Conservation (phyloP, 352 stramenopile genomes). For the Thalassiosira mediterranea region DNA sequence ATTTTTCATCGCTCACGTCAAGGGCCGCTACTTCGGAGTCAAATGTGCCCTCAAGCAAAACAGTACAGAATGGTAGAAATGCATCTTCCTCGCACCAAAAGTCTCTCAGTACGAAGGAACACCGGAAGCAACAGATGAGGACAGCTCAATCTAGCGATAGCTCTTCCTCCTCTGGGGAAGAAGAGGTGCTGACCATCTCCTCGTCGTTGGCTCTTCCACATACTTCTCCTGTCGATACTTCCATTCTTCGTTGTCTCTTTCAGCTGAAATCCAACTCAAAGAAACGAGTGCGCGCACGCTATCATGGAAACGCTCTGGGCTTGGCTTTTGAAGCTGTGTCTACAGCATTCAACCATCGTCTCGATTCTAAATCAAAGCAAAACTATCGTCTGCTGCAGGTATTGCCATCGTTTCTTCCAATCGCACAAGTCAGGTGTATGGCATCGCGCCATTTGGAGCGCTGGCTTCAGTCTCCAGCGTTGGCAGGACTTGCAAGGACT, state of each 20-base stretch:
- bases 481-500: constrained; percentile 59
- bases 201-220: background rate
- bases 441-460: constrained; percentile 65
- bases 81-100: background rate
- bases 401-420: constrained; percentile 60
- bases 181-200: constrained; percentile 21
- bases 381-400: constrained; percentile 67
- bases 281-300: constrained; percentile 54
- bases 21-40: background rate
- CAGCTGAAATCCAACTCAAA: constrained; percentile 7
- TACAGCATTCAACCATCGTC: constrained; percentile 51
- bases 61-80: too few relatives aligned
- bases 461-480: constrained; percentile 76
- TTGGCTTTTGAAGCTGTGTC: constrained; percentile 51
- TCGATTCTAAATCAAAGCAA: constrained; percentile 77
- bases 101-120: background rate
- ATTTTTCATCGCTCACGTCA: constrained; percentile 28
- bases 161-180: constrained; percentile 54
- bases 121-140: background rate
- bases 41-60: background rate
- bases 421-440: constrained; percentile 60
- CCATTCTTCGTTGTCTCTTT: constrained; percentile 15
- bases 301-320: constrained; percentile 58
- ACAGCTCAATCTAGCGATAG: constrained; percentile 16
- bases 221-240: too few relatives aligned